Evolutionary conservation across 768 basidiomycete species (phyloP), one percentile per base, ranked within the genome.

Genomic region (Lyophyllum decastes): DNA sequence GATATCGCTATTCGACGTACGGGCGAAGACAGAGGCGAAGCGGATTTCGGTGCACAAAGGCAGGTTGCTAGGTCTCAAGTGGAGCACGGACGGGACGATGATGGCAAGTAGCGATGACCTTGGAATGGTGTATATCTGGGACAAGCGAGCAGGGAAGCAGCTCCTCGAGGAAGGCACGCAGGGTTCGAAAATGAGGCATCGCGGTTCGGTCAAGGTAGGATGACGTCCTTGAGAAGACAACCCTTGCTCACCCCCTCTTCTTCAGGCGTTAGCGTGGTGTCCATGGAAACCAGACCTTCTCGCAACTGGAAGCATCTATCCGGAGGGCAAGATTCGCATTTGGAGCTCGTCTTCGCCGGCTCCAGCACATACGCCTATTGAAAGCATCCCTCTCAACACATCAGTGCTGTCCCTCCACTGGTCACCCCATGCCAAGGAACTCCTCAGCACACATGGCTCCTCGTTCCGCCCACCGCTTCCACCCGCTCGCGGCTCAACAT

Each of bases 41-140:
- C 64, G 57, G 41, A 54, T 68, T n/a, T 58, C 64, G 24, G 68
- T 86, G 0, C 92, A 94, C 59, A 84, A 83, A 11, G 86, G 84
- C 16, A 87, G 89, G 68, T 87, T 94, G 30, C 84, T 90, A 60
- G 89, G 90, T 2, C 65, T 94, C 26, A 84, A 85, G 44, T 95
- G 92, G 92, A 82, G 88, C 52, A 62, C 75, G 2, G 89, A 90
- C 60, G 89, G 90, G 0, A 82, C 84, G 59, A 79, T 90, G 51
- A 76, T 97, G 16, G 95, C 95, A 0, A 92, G 88, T 46, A 90
- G 92, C 1, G 95, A 94, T 9, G 87, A 89, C 63, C 86, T 90
- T 66, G 95, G 95, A 58, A 87, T 88, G 40, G 90, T 95, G 27
- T 87, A 90, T 65, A 84, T 94, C 35, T 94, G 92, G 92, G 92